phyloP scores from a whole-genome alignment of 2,329 filamentous ascomycete genomes.

The Xylogone sp. region DNA sequence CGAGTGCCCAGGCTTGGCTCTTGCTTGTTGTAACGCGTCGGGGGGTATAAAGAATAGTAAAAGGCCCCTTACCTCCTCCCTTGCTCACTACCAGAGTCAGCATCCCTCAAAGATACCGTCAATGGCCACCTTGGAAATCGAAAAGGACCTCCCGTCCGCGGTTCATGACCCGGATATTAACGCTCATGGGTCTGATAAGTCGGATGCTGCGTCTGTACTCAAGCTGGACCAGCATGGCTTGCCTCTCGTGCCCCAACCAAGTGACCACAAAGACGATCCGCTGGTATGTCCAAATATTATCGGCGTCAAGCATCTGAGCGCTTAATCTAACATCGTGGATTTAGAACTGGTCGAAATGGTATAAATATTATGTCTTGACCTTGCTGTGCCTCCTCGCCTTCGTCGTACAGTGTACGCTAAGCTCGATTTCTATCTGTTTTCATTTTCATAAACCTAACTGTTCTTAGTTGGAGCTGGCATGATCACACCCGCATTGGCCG shows the following conservation, averaged over 20 bases:
- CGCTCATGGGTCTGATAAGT: not conserved
- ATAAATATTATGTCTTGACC: not conserved
- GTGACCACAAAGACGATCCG: constrained; percentile 1
- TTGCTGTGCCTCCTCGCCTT: not conserved
- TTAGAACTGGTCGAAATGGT: not conserved
- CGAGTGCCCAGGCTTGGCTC: too few relatives aligned
- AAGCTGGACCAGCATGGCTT: constrained; percentile 1
- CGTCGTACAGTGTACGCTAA: not conserved
- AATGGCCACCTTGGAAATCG: not conserved
- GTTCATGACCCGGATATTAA: not conserved
- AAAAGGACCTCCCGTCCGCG: not conserved
- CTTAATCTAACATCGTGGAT: not conserved
- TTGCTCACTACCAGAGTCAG: not conserved
- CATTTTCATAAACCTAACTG: not conserved
- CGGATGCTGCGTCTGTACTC: not conserved
- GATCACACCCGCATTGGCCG: not conserved
- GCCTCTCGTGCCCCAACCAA: constrained; percentile 1
- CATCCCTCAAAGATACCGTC: not conserved
- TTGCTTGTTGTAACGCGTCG: not conserved
- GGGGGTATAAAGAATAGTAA: not conserved
- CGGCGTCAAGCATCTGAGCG: not conserved
- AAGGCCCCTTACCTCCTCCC: not conserved
- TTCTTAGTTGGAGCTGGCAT: not conserved
- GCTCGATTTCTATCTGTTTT: not conserved
- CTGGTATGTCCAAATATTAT: not conserved